phyloP scores from a whole-genome alignment of 2,329 filamentous ascomycete genomes.

The Colletotrichum sp. region DNA sequence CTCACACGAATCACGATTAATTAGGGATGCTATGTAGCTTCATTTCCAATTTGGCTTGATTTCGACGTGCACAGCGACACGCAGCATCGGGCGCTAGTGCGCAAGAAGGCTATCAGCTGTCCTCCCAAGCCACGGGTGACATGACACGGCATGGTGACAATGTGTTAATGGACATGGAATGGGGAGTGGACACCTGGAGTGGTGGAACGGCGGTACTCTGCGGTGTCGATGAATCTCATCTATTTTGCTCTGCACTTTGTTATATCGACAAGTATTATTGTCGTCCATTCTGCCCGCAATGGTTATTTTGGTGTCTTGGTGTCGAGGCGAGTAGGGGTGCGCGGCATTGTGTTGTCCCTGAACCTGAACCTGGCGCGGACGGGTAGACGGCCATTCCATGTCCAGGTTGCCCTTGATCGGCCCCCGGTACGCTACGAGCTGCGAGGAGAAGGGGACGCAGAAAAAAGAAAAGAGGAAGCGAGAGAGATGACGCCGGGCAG shows the following conservation, averaged over 20 bases:
- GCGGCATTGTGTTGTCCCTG: background rate
- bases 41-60: background rate
- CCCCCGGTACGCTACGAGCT: background rate
- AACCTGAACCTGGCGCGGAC: background rate
- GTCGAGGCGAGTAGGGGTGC: background rate
- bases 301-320: background rate
- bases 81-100: background rate
- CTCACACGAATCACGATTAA: background rate
- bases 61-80: background rate
- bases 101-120: background rate
- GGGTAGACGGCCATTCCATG: background rate
- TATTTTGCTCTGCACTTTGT: background rate
- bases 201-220: background rate
- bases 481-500: background rate
- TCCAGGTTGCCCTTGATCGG: background rate
- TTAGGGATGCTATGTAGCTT: background rate
- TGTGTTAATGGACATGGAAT: background rate
- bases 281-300: background rate
- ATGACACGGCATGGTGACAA: background rate
- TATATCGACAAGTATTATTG: background rate
- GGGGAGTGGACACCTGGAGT: background rate
- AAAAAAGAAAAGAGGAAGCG: background rate
- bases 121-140: background rate
- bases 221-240: background rate
- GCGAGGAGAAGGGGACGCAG: background rate